Conservation (phyloP, 2,329 filamentous ascomycete species). For the Lecanicillium sp. region DNA sequence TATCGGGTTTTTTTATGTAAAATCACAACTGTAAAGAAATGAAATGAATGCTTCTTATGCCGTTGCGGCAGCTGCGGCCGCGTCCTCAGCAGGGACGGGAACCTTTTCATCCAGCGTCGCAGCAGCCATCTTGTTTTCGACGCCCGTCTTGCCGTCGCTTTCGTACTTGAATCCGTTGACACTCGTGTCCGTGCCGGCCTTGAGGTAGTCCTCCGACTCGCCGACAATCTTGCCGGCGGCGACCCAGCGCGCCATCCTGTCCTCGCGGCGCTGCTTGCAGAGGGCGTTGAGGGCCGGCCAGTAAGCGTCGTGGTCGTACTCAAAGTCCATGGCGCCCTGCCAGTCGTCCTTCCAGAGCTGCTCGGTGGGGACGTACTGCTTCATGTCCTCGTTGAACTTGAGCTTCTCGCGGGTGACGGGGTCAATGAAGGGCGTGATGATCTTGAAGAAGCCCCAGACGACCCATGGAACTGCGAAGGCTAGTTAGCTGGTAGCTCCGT, state of each 20-base stretch:
- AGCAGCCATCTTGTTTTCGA: slow-evolving; percentile 13
- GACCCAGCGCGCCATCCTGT: slow-evolving; percentile 66
- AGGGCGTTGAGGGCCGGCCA: slow-evolving; percentile 80
- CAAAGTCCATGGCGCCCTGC: slow-evolving; percentile 77
- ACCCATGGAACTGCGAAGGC: slow-evolving; percentile 76
- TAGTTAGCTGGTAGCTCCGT: no score
- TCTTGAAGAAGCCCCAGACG: slow-evolving; percentile 89
- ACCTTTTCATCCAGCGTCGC: slow-evolving; percentile 10
- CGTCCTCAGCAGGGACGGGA: slow-evolving; percentile 21
- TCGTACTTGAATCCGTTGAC: slow-evolving; percentile 28
- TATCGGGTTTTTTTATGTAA: no score
- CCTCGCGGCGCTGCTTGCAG: slow-evolving; percentile 58
- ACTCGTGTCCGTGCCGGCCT: slow-evolving; percentile 46
- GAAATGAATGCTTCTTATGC: neutral
- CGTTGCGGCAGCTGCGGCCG: slow-evolving; percentile 21
- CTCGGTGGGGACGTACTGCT: slow-evolving; percentile 68
- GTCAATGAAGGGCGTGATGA: slow-evolving; percentile 95
- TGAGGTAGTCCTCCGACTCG: slow-evolving; percentile 82
- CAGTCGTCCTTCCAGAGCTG: slow-evolving; percentile 75
- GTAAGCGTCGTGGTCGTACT: slow-evolving; percentile 83
- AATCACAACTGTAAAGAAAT: neutral
- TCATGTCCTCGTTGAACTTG: slow-evolving; percentile 93
- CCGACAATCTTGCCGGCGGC: slow-evolving; percentile 75
- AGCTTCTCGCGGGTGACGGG: slow-evolving; percentile 89
- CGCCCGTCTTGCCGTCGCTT: neutral